These are phyloP conservation scores for Phoma sp. DNA, from an alignment of 2,329 filamentous ascomycete species.

Conservation along the genomic window DNA sequence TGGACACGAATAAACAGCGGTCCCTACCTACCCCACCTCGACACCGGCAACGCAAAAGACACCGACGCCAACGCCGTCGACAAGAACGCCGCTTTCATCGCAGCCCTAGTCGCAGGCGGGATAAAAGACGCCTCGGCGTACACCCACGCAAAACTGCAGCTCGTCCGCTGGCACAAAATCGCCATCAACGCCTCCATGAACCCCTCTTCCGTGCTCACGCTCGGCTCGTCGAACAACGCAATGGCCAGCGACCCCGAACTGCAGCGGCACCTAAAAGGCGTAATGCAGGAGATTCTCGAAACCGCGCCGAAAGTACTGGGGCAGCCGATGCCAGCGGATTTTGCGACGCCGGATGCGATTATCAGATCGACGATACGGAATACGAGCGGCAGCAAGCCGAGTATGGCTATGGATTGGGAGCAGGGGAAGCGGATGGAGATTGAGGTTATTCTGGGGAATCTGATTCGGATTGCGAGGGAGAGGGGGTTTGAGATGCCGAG, in stretches of 20 bases:
- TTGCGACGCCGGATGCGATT: conserved; percentile 70
- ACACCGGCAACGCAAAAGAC: conserved; percentile 35
- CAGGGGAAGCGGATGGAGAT: conserved; percentile 70
- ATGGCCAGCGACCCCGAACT: conserved; percentile 72
- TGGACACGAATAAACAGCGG: conserved; percentile 78
- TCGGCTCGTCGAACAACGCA: conserved; percentile 69
- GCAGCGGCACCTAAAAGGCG: conserved; percentile 65
- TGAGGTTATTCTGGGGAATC: conserved; percentile 76
- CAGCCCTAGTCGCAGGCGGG: conserved; percentile 66
- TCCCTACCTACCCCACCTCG: conserved; percentile 65
- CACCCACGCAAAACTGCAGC: conserved; percentile 71
- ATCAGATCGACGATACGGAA: conserved; percentile 70
- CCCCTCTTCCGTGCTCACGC: conserved; percentile 72
- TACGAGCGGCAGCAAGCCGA: conserved; percentile 64
- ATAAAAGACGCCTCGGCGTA: conserved; percentile 72
- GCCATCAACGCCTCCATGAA: conserved; percentile 81
- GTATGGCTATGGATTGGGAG: conserved; percentile 76
- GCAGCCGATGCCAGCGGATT: conserved; percentile 63
- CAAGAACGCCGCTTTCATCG: conserved; percentile 59
- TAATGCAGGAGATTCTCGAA: conserved; percentile 74
- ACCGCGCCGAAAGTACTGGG: conserved; percentile 70
- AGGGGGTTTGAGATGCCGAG: conserved; percentile 71
- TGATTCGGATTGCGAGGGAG: conserved; percentile 69
- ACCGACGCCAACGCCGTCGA: conserved; percentile 47
- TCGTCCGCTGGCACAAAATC: conserved; percentile 78